Conservation (phyloP, 768 basidiomycete species). For the Rhodotorula sphaerocarpa region DNA sequence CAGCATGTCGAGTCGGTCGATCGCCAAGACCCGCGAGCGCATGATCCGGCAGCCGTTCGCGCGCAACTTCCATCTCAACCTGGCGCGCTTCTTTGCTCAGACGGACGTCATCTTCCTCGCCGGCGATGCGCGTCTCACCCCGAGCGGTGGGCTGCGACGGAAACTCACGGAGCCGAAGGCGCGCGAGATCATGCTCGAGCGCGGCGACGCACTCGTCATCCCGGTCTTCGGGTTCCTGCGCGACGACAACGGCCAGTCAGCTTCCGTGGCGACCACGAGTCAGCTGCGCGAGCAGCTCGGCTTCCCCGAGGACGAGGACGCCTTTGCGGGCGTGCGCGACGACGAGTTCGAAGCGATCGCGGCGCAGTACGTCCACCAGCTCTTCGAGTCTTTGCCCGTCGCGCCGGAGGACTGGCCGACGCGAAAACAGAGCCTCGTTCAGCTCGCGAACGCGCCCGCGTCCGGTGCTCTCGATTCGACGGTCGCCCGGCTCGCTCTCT, state of each 20-base stretch:
- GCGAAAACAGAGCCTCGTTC: slow-evolving; percentile 32
- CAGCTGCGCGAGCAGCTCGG: slow-evolving; percentile 18
- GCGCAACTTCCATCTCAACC: slow-evolving; percentile 39
- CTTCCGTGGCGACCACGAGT: slow-evolving; percentile 7
- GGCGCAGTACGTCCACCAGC: slow-evolving; percentile 18
- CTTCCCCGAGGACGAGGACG: background rate
- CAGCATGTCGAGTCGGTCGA: slow-evolving; percentile 15
- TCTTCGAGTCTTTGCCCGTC: slow-evolving; percentile 29
- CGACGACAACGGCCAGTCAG: slow-evolving; percentile 15
- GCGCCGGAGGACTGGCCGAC: slow-evolving; percentile 33
- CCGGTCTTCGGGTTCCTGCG: slow-evolving; percentile 38
- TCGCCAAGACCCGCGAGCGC: slow-evolving; percentile 36
- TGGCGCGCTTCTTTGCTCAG: slow-evolving; percentile 39
- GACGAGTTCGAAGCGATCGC: slow-evolving; percentile 33
- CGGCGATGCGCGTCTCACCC: slow-evolving; percentile 34
- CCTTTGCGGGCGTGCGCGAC: slow-evolving; percentile 23
- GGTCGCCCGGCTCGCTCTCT: slow-evolving; percentile 26
- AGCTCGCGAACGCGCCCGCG: slow-evolving; percentile 32
- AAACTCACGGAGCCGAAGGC: slow-evolving; percentile 6
- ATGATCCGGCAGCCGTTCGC: slow-evolving; percentile 36
- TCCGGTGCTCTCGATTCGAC: slow-evolving; percentile 8
- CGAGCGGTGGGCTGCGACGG: slow-evolving; percentile 22
- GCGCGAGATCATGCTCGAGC: slow-evolving; percentile 29
- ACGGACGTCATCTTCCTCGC: slow-evolving; percentile 39
- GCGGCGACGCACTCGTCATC: slow-evolving; percentile 38